A percentile compares a stretch with the other conserved stretches of the same genome.
Evolutionary conservation across 371 early-diverging fungal genomes (phyloP).

Genomic region (Chytridium lagenaria): DNA sequence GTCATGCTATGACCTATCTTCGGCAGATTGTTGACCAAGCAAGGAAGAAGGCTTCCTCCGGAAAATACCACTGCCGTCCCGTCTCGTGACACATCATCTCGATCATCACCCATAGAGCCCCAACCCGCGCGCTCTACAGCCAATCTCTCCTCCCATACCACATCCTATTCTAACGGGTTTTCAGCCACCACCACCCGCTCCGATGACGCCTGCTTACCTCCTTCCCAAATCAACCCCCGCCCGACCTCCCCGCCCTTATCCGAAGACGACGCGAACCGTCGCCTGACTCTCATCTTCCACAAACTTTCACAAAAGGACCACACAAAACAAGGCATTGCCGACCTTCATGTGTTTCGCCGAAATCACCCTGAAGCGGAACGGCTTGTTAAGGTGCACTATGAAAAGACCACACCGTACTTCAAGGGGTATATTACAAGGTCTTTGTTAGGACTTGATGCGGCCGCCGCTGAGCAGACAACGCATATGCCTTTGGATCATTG

Average conservation of each 20-base stretch:
- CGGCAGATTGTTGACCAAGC: constrained; percentile 41
- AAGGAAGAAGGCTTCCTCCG: constrained; percentile 1
- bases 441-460: constrained; percentile 31
- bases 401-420: constrained; percentile 73
- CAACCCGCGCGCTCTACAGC: too few species aligned
- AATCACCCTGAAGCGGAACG: constrained; percentile 57
- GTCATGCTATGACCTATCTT: constrained; percentile 42
- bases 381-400: constrained; percentile 63
- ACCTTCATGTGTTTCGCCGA: constrained; percentile 79
- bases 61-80: too few species aligned
- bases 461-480: constrained; percentile 5
- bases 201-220: background rate
- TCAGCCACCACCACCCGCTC: background rate
- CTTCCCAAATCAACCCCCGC: background rate
- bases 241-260: background rate
- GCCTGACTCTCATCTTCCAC: constrained; percentile 71
- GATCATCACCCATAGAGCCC: background rate
- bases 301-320: constrained; percentile 76
- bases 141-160: background rate
- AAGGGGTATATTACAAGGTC: constrained; percentile 78
- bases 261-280: constrained; percentile 30
- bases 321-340: constrained; percentile 79
- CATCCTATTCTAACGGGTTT: background rate
- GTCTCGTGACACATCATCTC: too few species aligned
- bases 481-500: background rate